Base-by-base conservation (phyloP, 2,329 filamentous ascomycete genomes). In the Metarhizium album region DNA sequence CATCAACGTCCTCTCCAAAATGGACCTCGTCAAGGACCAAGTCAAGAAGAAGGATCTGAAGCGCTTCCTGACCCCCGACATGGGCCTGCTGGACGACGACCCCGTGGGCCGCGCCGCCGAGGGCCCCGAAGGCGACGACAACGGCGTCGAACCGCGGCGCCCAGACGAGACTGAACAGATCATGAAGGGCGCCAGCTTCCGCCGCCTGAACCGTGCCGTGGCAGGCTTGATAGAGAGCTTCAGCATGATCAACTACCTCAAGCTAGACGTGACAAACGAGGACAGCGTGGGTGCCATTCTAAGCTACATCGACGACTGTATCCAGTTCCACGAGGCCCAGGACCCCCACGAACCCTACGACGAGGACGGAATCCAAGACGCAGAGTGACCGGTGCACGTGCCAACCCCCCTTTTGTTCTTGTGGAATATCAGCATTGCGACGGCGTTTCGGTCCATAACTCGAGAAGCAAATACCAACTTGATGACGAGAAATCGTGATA, bases 181-280 rank as follows among this genome's bases (percentile, higher is more conserved):
- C 53, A 86, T 95, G 85, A 84, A 79, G 48, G 90, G 91, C 3
- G 76, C 80, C 1, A 87, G 87, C 18, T 97, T 95, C 68, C 80
- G 87, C 54, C 79, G 82, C 59, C 72, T 97, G 57, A 96, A 96
- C 65, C 80, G 82, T 54, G 91, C 91, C 0, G 91, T 98, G 4
- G 93, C 87, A 1, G 82, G 87, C 49, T 73, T 98, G 57, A 95
- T 98, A 57, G 93, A 97, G 67, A 93, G 89, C 67, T 98, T 96
- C 70, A 95, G 90, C 71, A 94, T 98, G 88, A 88, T 98, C 13
- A 95, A 87, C 46, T 98, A 95, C 64, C 74, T 96, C 52, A 88
- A 90, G 70, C 74, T 97, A 43, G 87, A 97, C 63, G 86, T 84
- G 27, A 86, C 93, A 57, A 84, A 95, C 60, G 91, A 97, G 70